A percentile compares a stretch with the other conserved stretches of the same genome.
Evolutionary conservation across 352 stramenopile species (phyloP).

Genomic region (Globisporangium uncinulatum): DNA sequence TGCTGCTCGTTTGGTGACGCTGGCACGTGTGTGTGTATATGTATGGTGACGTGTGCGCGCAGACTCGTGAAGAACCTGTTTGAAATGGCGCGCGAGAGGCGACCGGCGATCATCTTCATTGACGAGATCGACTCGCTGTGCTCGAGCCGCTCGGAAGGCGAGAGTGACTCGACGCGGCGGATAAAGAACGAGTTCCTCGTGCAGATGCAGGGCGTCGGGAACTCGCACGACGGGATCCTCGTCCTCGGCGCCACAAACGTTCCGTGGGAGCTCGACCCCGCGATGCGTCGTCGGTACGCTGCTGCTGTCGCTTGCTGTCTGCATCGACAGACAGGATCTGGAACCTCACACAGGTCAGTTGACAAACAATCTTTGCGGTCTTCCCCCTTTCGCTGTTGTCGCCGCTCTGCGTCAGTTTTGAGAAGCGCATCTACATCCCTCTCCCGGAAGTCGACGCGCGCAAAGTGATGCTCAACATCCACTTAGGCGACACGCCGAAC

Average conservation of each 20-base stretch:
- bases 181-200: constrained; percentile 99
- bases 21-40: background rate
- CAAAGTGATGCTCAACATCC: constrained; percentile 95
- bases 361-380: background rate
- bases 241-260: constrained; percentile 98
- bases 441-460: constrained; percentile 91
- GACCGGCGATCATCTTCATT: constrained; percentile 95
- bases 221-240: constrained; percentile 88
- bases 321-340: too few relatives aligned
- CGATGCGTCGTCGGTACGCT: constrained; percentile 90
- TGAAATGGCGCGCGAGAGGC: constrained; percentile 95
- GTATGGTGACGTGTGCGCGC: background rate
- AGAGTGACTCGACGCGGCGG: constrained; percentile 93
- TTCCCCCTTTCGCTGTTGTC: background rate
- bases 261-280: constrained; percentile 97
- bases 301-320: background rate
- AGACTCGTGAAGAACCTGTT: constrained; percentile 98
- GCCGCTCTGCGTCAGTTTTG: constrained; percentile 77
- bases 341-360: too few relatives aligned
- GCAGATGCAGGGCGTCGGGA: constrained; percentile 95
- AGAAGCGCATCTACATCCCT: constrained; percentile 99
- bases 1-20: background rate
- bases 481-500: constrained; percentile 96
- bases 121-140: constrained; percentile 97
- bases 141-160: constrained; percentile 89